Evolutionary conservation across 768 basidiomycete genomes (phyloP).

Genomic region (Pulveroboletus sp.): DNA sequence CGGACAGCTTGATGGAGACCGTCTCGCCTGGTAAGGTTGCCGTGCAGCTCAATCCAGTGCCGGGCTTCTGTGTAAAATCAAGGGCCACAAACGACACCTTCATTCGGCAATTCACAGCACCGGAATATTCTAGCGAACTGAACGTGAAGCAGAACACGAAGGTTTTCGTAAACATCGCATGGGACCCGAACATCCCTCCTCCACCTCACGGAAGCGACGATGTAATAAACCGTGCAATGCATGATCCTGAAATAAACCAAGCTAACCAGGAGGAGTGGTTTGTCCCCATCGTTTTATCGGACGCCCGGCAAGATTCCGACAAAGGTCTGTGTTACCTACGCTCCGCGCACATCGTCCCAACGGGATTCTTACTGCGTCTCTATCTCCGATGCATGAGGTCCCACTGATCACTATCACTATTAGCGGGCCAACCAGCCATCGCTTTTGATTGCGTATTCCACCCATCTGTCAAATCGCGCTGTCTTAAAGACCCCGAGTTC

Average conservation of each 20-base stretch:
- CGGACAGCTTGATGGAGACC: slow-evolving; percentile 18
- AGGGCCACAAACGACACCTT: slow-evolving; percentile 39
- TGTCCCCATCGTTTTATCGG: slow-evolving; percentile 70
- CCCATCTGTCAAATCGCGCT: slow-evolving; percentile 52
- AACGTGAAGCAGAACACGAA: slow-evolving; percentile 50
- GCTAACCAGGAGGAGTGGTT: slow-evolving; percentile 46
- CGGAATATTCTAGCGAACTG: neutral
- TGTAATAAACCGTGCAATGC: slow-evolving; percentile 55
- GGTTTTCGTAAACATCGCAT: slow-evolving; percentile 73
- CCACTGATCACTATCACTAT: neutral
- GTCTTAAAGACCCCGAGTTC: slow-evolving; percentile 58
- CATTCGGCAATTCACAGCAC: slow-evolving; percentile 12
- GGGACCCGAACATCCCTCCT: slow-evolving; percentile 63
- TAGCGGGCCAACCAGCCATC: slow-evolving; percentile 65
- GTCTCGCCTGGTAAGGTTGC: slow-evolving; percentile 12
- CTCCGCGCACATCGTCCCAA: slow-evolving; percentile 7
- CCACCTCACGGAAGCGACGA: slow-evolving; percentile 62
- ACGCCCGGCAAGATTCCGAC: slow-evolving; percentile 57
- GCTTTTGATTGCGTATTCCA: slow-evolving; percentile 76
- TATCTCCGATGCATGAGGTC: slow-evolving; percentile 16
- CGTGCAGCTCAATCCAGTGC: slow-evolving; percentile 48
- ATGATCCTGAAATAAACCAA: slow-evolving; percentile 42
- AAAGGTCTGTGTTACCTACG: slow-evolving; percentile 49
- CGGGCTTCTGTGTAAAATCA: slow-evolving; percentile 74
- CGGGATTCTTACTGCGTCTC: neutral